Conservation (phyloP, 441 rosid species). For the Cnidoscolus chayamansa region DNA sequence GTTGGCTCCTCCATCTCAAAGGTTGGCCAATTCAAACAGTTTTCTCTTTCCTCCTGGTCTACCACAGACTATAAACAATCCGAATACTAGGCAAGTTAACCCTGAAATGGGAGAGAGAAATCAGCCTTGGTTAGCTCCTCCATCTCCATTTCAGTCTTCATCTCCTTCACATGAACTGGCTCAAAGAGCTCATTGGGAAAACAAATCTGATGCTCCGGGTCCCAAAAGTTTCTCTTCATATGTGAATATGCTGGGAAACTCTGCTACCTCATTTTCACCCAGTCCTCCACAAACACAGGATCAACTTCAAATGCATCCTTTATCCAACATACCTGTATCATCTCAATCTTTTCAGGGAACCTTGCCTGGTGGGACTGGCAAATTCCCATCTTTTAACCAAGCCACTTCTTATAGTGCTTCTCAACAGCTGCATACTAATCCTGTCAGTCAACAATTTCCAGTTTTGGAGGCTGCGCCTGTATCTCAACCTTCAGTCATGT, state of each 20-base stretch:
- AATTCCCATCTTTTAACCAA: conserved; percentile 27
- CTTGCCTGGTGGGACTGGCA: conserved; percentile 22
- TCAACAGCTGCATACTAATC: conserved; percentile 22
- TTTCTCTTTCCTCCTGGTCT: conserved; percentile 26
- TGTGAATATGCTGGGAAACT: conserved; percentile 37
- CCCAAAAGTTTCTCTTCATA: conserved; percentile 26
- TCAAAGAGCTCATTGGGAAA: conserved; percentile 32
- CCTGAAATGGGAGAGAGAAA: conserved; percentile 32
- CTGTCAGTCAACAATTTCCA: conserved; percentile 33
- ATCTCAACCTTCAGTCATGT: conserved; percentile 33
- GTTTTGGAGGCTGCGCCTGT: conserved; percentile 33
- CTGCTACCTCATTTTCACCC: conserved; percentile 27
- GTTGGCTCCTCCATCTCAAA: conserved; percentile 43
- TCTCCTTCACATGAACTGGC: conserved; percentile 33
- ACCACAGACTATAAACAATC: conserved; percentile 23
- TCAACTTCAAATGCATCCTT: conserved; percentile 33
- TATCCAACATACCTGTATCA: conserved; percentile 29
- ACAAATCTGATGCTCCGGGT: conserved; percentile 25
- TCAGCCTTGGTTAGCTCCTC: conserved; percentile 30
- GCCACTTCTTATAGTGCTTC: conserved; percentile 27
- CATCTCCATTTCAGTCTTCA: conserved; percentile 22
- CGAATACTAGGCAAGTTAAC: conserved; percentile 23
- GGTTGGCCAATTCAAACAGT: conserved; percentile 27
- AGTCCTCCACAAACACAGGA: conserved; percentile 21
- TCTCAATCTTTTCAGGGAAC: conserved; percentile 33